phyloP scores from a whole-genome alignment of 345 rosid species.

The Salix udensis region DNA sequence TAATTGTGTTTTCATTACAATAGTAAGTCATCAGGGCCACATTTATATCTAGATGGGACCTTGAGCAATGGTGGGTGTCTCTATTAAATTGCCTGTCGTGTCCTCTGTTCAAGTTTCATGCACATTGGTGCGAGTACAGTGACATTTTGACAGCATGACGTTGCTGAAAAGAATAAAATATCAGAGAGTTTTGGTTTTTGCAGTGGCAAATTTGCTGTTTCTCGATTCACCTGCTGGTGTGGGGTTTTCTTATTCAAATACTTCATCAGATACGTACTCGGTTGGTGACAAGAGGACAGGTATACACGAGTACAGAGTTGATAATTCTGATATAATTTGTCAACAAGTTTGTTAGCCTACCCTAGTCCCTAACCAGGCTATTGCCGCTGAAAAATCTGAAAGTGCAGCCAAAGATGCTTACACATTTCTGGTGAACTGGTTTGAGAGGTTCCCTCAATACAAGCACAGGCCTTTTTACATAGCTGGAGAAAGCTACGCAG shows the following conservation, averaged over 20 bases:
- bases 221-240: constrained; percentile 92
- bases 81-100: neutral
- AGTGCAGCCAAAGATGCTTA: constrained; percentile 65
- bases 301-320: neutral
- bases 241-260: constrained; percentile 78
- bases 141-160: neutral
- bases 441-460: constrained; percentile 69
- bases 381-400: neutral
- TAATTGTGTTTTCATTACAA: no score
- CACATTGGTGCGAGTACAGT: neutral
- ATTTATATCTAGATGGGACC: neutral
- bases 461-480: constrained; percentile 65
- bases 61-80: neutral
- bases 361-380: neutral
- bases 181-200: constrained; percentile 5
- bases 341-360: constrained; percentile 18
- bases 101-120: neutral
- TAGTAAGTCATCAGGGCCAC: neutral
- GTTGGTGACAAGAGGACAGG: constrained; percentile 88
- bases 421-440: constrained; percentile 59
- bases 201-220: constrained; percentile 77
- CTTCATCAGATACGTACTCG: constrained; percentile 42
- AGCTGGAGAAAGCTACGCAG: constrained; percentile 97
- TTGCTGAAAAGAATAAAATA: neutral
- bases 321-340: neutral